A percentile compares a stretch with the other conserved stretches of the same genome.
Evolutionary conservation across 2,329 filamentous ascomycete species (phyloP).

Genomic region (Penicillium sp.): DNA sequence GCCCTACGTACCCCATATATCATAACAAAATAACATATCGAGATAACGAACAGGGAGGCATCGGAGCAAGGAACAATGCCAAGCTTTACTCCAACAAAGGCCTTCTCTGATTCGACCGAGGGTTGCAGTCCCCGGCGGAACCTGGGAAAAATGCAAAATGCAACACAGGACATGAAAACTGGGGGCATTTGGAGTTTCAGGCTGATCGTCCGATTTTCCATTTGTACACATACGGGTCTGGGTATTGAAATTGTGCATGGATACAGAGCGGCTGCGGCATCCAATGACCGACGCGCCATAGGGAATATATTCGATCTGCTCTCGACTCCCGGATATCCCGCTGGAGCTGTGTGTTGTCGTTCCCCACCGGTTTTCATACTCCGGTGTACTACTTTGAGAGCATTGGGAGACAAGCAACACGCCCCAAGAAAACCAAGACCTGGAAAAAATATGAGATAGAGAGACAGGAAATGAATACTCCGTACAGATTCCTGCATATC

Average conservation of each 20-base stretch:
- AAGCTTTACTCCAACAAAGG: not conserved
- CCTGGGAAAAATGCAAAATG: not conserved
- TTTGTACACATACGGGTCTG: not conserved
- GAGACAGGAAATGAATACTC: not conserved
- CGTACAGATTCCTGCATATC: not conserved
- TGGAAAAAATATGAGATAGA: too few species aligned
- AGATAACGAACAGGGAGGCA: too few species aligned
- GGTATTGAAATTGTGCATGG: constrained; percentile 15
- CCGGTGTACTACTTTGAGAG: too few species aligned
- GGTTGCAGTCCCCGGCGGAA: not conserved
- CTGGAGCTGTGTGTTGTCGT: constrained; percentile 6
- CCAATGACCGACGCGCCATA: constrained; percentile 23
- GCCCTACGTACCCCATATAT: too few species aligned
- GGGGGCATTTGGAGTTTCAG: constrained; percentile 17
- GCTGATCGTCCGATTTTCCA: constrained; percentile 20
- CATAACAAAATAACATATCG: too few species aligned
- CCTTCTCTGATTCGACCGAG: constrained; percentile 4
- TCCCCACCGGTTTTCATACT: too few species aligned
- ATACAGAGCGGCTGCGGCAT: constrained; percentile 26
- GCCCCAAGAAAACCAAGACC: too few species aligned
- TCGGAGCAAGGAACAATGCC: constrained; percentile 1
- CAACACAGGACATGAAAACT: constrained; percentile 18
- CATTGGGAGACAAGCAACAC: too few species aligned
- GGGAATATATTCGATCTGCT: constrained; percentile 16
- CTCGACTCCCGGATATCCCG: constrained; percentile 20